Base-by-base conservation (phyloP, 106 monocot species). In the Hemerocallis citrina region DNA sequence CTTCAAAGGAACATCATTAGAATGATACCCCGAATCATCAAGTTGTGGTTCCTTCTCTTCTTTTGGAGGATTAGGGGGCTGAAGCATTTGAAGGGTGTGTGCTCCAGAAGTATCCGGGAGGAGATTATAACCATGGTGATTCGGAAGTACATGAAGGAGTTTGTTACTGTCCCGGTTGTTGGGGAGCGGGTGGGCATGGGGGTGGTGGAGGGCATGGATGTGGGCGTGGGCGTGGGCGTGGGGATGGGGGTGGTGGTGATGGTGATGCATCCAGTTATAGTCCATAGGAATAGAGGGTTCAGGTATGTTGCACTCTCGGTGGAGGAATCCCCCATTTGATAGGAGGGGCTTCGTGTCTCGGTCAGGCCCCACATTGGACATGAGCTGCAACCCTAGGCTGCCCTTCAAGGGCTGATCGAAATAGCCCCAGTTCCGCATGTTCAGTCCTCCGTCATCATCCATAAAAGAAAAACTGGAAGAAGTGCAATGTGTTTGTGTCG, bases 321-420 rank as follows among this genome's bases (percentile, higher is more conserved):
- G 80, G 56, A 80, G 50, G 36, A 67, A 84, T 4, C 27, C 68
- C 1, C 48, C 56, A 34, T 61, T 61, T 10, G 80, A 60, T 3
- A 81, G 48, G 34, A 81, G 45, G 30, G 70, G 68, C 64, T 92
- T 92, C 23, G 81, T 55, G 34, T 81, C 84, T 6, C 81, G 67
- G 6, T 92, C 84, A 8, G 55, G 7, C 0, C 58, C 52, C 16
- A 76, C 62, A 6, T 68, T 59, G 13, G 92, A 70, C 87, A 92
- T 92, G 29, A 92, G 74, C 68, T 85, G 87, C 55, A 92, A 68
- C 36, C 81, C 84, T n/a, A 88, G 62, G 58, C 61, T 83, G 32
- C 77, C 73, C 59, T 72, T 84, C 24, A 67, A 21, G 15, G 75
- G 73, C 34, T 57, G 73, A 4, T 76, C 73, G 37, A 76, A 92